These are phyloP conservation scores for Cymbidium sinense DNA, from an alignment of 106 monocot species.

Conservation along the genomic window DNA sequence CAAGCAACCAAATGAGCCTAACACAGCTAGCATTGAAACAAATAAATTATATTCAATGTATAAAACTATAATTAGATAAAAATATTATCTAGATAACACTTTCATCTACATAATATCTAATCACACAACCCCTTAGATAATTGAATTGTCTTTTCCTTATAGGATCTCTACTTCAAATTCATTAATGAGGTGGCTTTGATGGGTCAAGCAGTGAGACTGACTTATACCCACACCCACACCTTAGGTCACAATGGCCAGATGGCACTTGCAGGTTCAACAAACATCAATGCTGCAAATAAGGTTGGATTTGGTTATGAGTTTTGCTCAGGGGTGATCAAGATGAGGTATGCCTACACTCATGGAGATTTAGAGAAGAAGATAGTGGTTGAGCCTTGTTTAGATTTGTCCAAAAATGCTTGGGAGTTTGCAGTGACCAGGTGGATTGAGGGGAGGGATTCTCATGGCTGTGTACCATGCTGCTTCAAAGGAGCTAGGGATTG, in stretches of 20 bases:
- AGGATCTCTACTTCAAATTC: constrained; percentile 60
- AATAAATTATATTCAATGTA: too few species aligned
- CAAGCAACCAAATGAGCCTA: too few species aligned
- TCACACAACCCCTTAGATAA: too few species aligned
- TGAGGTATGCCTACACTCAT: constrained; percentile 45
- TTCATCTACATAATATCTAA: too few species aligned
- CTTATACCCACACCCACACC: constrained; percentile 34
- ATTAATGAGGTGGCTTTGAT: constrained; percentile 39
- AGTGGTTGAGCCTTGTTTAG: constrained; percentile 46
- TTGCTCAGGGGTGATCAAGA: constrained; percentile 23
- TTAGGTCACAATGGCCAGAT: constrained; percentile 12
- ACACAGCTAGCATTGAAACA: too few species aligned
- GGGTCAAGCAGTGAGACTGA: constrained; percentile 37
- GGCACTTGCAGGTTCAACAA: constrained; percentile 30
- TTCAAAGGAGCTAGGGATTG: constrained; percentile 33
- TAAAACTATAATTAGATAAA: too few species aligned
- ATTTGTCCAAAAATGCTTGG: constrained; percentile 39
- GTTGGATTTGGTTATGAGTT: constrained; percentile 28
- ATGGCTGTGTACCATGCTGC: constrained; percentile 35
- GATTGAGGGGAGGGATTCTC: constrained; percentile 27
- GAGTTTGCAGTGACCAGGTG: constrained; percentile 41
- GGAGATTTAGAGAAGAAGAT: constrained; percentile 23
- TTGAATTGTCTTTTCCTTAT: background rate
- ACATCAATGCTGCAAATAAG: constrained; percentile 41
- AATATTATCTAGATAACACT: too few species aligned